Evolutionary conservation across 2,329 filamentous ascomycete species (phyloP).

Genomic region (Aspergillus melleus): DNA sequence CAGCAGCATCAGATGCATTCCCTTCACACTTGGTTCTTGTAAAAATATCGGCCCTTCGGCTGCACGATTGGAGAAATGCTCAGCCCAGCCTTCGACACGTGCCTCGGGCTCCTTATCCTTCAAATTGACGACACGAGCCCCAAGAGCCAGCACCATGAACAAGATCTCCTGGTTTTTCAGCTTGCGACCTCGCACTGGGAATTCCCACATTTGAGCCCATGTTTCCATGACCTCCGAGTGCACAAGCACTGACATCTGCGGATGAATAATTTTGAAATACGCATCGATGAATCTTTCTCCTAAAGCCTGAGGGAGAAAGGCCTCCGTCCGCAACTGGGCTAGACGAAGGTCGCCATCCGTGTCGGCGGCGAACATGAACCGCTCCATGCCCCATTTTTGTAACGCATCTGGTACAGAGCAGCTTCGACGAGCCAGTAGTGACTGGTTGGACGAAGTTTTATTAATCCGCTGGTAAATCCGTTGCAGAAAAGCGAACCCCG

Average conservation of each 20-base stretch:
- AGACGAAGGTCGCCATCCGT: slow-evolving; percentile 5
- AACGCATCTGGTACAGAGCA: slow-evolving; percentile 11
- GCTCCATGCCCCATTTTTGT: slow-evolving; percentile 15
- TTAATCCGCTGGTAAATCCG: slow-evolving; percentile 17
- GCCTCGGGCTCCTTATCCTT: slow-evolving; percentile 7
- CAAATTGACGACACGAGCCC: slow-evolving; percentile 9
- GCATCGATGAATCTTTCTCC: slow-evolving; percentile 14
- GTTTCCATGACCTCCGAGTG: slow-evolving; percentile 11
- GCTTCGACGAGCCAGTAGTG: slow-evolving; percentile 7
- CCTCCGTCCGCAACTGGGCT: slow-evolving; percentile 5
- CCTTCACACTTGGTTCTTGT: slow-evolving; percentile 11
- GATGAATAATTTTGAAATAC: slow-evolving; percentile 15
- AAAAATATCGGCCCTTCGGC: slow-evolving; percentile 13
- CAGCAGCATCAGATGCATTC: slow-evolving; percentile 13
- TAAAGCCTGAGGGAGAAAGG: slow-evolving; percentile 7
- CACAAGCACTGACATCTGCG: slow-evolving; percentile 14
- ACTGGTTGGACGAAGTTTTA: slow-evolving; percentile 3
- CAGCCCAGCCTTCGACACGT: slow-evolving; percentile 12
- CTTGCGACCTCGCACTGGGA: slow-evolving; percentile 4
- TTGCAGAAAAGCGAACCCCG: slow-evolving; percentile 16
- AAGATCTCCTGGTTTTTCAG: slow-evolving; percentile 14
- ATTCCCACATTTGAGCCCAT: slow-evolving; percentile 16
- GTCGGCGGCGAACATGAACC: slow-evolving; percentile 14
- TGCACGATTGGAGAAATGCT: slow-evolving; percentile 11
- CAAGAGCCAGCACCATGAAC: slow-evolving; percentile 17